phyloP scores from a whole-genome alignment of 306 rosid species.

The Herpetospermum pedunculosum region DNA sequence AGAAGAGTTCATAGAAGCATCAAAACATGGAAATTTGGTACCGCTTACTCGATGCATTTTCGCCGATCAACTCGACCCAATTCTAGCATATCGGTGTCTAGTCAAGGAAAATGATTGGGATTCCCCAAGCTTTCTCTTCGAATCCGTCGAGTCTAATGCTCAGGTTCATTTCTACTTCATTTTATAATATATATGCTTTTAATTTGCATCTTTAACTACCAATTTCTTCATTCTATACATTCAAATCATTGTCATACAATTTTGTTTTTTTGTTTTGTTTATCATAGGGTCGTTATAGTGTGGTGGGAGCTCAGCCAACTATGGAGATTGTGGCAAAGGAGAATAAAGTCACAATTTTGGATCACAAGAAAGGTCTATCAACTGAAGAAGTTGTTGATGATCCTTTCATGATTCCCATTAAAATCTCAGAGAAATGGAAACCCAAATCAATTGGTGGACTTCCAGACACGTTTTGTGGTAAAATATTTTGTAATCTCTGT shows the following conservation, averaged over 20 bases:
- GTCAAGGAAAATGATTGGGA: constrained; percentile 62
- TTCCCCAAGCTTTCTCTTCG: constrained; percentile 82
- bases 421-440: constrained; percentile 54
- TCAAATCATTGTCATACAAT: no score
- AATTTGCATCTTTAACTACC: no score
- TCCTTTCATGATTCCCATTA: constrained; percentile 47
- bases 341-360: constrained; percentile 49
- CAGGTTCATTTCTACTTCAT: background rate
- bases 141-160: constrained; percentile 53
- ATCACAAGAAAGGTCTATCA: constrained; percentile 39
- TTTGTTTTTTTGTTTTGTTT: no score
- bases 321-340: constrained; percentile 78
- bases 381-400: constrained; percentile 52
- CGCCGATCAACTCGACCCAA: constrained; percentile 71
- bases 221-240: no score
- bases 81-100: constrained; percentile 58
- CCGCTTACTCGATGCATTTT: constrained; percentile 55
- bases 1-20: constrained; percentile 38
- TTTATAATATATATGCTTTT: no score
- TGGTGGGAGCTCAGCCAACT: constrained; percentile 63
- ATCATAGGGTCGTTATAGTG: constrained; percentile 71
- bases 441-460: constrained; percentile 44
- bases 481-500: background rate
- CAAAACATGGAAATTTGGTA: constrained; percentile 48
- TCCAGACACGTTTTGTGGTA: constrained; percentile 85